Percentiles rank a stretch among this genome's conserved stretches.
phyloP scores from a whole-genome alignment of 257 asterid genomes.

The Primulina tabacum region DNA sequence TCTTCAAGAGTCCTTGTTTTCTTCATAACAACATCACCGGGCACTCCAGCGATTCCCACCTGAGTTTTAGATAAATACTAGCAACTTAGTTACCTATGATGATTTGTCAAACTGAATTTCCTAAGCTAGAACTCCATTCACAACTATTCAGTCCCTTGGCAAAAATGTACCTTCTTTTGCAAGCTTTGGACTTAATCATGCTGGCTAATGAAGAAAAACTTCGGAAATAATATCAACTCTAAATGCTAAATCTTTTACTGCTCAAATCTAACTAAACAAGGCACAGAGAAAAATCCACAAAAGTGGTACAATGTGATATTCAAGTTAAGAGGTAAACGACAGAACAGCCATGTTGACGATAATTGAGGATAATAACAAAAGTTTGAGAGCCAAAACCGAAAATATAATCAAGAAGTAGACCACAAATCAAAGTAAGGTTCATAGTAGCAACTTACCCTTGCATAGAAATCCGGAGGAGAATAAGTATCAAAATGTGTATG shows the following conservation, averaged over 20 bases:
- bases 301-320: too few species aligned
- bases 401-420: not conserved
- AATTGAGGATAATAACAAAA: too few species aligned
- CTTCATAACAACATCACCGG: slow-evolving; percentile 62
- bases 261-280: too few species aligned
- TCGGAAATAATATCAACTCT: too few species aligned
- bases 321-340: too few species aligned
- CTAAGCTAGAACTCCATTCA: too few species aligned
- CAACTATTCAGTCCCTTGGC: not conserved
- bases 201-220: too few species aligned
- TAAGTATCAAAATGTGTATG: slow-evolving; percentile 72
- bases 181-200: not conserved
- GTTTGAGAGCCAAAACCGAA: too few species aligned
- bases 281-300: too few species aligned
- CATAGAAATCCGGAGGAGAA: slow-evolving; percentile 94
- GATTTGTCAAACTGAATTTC: too few species aligned
- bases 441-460: slow-evolving; percentile 49
- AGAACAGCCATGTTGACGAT: too few species aligned
- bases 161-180: not conserved
- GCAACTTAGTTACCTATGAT: not conserved
- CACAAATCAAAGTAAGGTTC: not conserved
- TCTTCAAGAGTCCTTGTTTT: slow-evolving; percentile 67
- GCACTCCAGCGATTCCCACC: slow-evolving; percentile 89
- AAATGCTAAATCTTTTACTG: too few species aligned
- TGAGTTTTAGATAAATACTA: slow-evolving; percentile 24